Base-by-base conservation (phyloP, 257 asterid genomes). In the Rauvolfia tetraphylla region DNA sequence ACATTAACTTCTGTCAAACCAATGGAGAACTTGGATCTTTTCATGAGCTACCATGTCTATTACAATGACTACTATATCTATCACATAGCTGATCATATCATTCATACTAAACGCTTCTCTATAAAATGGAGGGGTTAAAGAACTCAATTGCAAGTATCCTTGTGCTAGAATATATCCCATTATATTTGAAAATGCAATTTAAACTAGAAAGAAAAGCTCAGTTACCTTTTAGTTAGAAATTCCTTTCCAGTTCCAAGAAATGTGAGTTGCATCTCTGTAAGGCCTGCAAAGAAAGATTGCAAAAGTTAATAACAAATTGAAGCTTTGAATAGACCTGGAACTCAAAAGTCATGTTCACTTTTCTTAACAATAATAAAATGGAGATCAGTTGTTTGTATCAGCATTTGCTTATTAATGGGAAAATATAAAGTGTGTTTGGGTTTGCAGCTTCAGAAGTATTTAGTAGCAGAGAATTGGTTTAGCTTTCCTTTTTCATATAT, bases 221-320 rank as follows among this genome's bases (percentile, higher is more conserved):
- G 18, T 20, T 65, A 65, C 71, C 71, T 38, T 39, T 67, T 67
- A 67, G 49, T 66, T 66, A 38, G 72, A 38, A 38, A 67, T 38
- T 67, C 72, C 72, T 39, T 67, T 67, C 72, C 72, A 67, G 51
- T 67, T 67, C 72, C 72, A 67, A 17, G 72, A 67, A 22, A 67
- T 67, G 72, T 67, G 72, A 2, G 72, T 67, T 67, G 51, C 72
- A 67, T 67, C 72, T 67, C 51, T 67, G 51, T 38, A 67, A 67
- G 72, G 72, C 72, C 72, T 67, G 72, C 33, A 66, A 67, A 67
- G 20, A 38, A 36, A 23, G 17, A 23, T 14, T 56, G 31, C 49
- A 22, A 9, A 23, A 3, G 17, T 22, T 65, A 17, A 63, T 9
- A 36, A 14, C 39, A 36, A 65, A 36, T 23, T 36, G 34, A 34